Conservation (phyloP, 805 yeast genomes). For the Cyberlindnera mycetangii region DNA sequence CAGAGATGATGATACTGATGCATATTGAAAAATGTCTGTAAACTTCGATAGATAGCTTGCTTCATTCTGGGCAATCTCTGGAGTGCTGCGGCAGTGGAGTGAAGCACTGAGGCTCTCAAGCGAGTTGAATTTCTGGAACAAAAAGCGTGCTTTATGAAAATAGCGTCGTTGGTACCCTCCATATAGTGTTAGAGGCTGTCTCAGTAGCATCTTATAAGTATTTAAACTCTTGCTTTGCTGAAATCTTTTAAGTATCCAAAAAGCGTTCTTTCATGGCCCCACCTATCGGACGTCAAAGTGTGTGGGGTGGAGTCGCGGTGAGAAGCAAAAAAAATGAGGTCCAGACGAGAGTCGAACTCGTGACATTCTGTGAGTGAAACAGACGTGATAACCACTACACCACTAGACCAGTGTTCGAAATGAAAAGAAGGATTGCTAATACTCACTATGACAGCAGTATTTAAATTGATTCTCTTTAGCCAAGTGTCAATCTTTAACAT, state of each 20-base stretch:
- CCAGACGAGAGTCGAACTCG: constrained; percentile 36
- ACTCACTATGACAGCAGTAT: too few relatives aligned
- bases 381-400: constrained; percentile 37
- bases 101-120: constrained; percentile 4
- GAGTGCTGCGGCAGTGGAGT: background rate
- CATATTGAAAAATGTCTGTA: constrained; percentile 12
- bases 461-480: too few relatives aligned
- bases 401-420: constrained; percentile 26
- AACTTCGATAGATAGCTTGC: background rate
- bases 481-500: too few relatives aligned
- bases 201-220: too few relatives aligned
- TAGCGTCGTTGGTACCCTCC: background rate
- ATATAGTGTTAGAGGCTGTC: too few relatives aligned
- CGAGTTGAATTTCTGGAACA: background rate
- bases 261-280: too few relatives aligned
- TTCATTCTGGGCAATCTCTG: background rate
- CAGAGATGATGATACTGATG: constrained; percentile 1
- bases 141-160: background rate
- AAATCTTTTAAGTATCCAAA: too few relatives aligned
- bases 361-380: constrained; percentile 35
- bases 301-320: background rate
- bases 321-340: constrained; percentile 20
- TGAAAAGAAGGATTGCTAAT: background rate
- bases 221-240: too few relatives aligned
- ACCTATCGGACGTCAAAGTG: too few relatives aligned